Percentiles rank a stretch among this genome's conserved stretches.
Evolutionary conservation across 306 rosid genomes (phyloP).

Genomic region (Myrica gale): DNA sequence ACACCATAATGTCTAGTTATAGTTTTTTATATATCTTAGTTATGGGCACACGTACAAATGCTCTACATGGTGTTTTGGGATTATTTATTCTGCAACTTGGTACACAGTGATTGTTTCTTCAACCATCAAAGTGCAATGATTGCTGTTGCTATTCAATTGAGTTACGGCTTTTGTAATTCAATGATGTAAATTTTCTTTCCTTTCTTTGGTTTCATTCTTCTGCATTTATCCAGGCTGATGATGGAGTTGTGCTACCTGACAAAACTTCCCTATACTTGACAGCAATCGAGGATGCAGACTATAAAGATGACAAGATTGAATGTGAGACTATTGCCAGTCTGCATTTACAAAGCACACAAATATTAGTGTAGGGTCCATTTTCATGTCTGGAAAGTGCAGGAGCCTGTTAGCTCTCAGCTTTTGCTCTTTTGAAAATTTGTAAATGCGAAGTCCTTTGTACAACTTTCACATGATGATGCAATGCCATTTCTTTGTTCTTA

Average conservation of each 20-base stretch:
- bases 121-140: not conserved
- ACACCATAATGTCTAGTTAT: not conserved
- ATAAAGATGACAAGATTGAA: slow-evolving; percentile 98
- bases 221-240: slow-evolving; percentile 50
- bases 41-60: not conserved
- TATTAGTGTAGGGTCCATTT: slow-evolving; percentile 1
- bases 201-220: not conserved
- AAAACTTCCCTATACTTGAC: slow-evolving; percentile 78
- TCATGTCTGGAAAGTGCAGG: slow-evolving; percentile 2
- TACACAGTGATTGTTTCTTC: not conserved
- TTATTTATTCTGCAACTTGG: not conserved
- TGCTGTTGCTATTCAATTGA: not conserved
- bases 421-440: slow-evolving; percentile 1
- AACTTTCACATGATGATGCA: not conserved
- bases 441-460: not conserved
- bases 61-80: not conserved
- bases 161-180: not conserved
- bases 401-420: not conserved
- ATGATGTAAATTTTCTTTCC: not conserved
- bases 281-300: slow-evolving; percentile 95
- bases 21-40: no score
- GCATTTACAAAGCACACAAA: not conserved
- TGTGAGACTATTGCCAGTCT: slow-evolving; percentile 54
- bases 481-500: not conserved
- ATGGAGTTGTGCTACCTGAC: slow-evolving; percentile 85